A percentile compares a stretch with the other conserved stretches of the same genome.
phyloP scores from a whole-genome alignment of 1,139 yeast genomes.

The Taphrina confusa region DNA sequence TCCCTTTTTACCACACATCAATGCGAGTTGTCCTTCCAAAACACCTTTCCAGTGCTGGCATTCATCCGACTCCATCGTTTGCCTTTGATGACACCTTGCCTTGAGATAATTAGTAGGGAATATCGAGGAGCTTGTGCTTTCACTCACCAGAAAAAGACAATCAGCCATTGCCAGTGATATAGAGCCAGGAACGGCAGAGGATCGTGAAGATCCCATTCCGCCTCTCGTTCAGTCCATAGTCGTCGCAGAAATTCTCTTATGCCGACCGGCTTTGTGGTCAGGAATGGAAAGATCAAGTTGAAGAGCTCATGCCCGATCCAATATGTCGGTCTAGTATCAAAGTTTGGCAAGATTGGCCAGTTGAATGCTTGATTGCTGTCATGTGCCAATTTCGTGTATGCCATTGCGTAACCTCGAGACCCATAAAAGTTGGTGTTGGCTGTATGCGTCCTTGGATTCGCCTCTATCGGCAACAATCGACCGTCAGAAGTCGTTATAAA shows the following conservation, averaged over 20 bases:
- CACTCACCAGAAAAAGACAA: slow-evolving; percentile 13
- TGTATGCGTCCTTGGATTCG: slow-evolving; percentile 28
- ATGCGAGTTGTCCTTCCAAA: slow-evolving; percentile 20
- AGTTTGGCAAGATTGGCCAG: slow-evolving; percentile 22
- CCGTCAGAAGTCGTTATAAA: slow-evolving; percentile 23
- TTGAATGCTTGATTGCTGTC: slow-evolving; percentile 16
- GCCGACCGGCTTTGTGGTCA: slow-evolving; percentile 21
- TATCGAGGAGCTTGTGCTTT: neutral
- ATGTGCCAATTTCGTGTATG: slow-evolving; percentile 14
- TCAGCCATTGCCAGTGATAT: slow-evolving; percentile 23
- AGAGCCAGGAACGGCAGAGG: slow-evolving; percentile 12
- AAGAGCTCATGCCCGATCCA: slow-evolving; percentile 28
- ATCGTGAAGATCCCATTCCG: slow-evolving; percentile 24
- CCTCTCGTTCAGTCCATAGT: slow-evolving; percentile 12
- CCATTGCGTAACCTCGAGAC: slow-evolving; percentile 18
- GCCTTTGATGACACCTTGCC: slow-evolving; percentile 20
- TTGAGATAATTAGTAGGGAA: neutral
- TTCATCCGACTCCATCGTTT: slow-evolving; percentile 24
- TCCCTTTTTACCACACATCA: too few species aligned
- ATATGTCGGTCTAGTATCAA: slow-evolving; percentile 18
- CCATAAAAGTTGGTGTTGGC: slow-evolving; percentile 24
- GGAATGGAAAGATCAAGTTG: slow-evolving; percentile 11
- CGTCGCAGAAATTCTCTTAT: slow-evolving; percentile 2
- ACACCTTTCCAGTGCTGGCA: slow-evolving; percentile 29
- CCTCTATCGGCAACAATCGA: slow-evolving; percentile 19